Percentiles rank a stretch among this genome's conserved stretches.
These are phyloP conservation scores for Annulohypoxylon truncatum DNA, from an alignment of 2,329 filamentous ascomycete species.

Conservation along the genomic window DNA sequence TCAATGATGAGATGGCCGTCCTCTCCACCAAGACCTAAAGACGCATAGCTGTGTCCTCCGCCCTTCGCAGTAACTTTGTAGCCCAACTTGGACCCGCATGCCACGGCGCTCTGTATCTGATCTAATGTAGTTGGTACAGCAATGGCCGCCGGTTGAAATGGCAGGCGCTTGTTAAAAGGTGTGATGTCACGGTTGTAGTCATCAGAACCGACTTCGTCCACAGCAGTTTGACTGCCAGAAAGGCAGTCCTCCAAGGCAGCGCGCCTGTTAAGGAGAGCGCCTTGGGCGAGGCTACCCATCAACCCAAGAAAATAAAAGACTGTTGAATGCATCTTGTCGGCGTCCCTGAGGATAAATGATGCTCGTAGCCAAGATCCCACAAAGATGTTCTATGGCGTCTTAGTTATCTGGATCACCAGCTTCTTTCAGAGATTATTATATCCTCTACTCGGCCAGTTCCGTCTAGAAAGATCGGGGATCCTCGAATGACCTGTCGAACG, in stretches of 20 bases:
- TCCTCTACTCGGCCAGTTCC: constrained; percentile 26
- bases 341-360: constrained; percentile 13
- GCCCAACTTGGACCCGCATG: constrained; percentile 55
- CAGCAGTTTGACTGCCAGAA: constrained; percentile 35
- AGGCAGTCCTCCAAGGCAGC: constrained; percentile 48
- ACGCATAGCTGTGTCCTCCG: constrained; percentile 63
- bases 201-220: constrained; percentile 45
- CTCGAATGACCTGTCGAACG: constrained; percentile 45
- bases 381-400: constrained; percentile 5
- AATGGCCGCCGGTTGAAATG: constrained; percentile 54
- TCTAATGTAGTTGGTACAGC: constrained; percentile 56
- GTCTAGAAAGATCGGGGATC: constrained; percentile 17
- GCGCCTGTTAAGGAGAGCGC: constrained; percentile 43
- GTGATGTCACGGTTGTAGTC: constrained; percentile 47
- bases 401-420: background rate
- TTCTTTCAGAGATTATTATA: constrained; percentile 30
- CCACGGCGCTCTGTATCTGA: constrained; percentile 58
- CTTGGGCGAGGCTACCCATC: constrained; percentile 40
- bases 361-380: constrained; percentile 13
- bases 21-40: constrained; percentile 58
- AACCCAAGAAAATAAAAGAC: constrained; percentile 42
- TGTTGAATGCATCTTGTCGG: constrained; percentile 41
- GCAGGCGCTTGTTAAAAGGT: constrained; percentile 48
- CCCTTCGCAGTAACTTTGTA: constrained; percentile 59
- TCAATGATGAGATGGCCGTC: constrained; percentile 60